Evolutionary conservation across 805 yeast species (phyloP).

Genomic region (Metschnikowia kunwiensis): DNA sequence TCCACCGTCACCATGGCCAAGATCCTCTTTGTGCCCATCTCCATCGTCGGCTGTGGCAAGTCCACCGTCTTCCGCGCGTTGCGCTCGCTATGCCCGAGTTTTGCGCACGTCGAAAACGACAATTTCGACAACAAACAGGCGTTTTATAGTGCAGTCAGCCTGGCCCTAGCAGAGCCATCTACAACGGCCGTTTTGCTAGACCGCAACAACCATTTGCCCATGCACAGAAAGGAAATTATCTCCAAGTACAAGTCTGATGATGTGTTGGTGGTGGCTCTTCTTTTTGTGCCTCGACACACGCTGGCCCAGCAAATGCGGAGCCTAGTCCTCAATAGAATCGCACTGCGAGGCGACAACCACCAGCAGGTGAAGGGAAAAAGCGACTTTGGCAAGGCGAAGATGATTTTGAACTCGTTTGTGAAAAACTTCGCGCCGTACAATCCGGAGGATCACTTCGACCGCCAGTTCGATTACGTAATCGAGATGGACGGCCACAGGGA

Average conservation of each 20-base stretch:
- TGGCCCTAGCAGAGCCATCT: slow-evolving; percentile 22
- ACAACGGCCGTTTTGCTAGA: slow-evolving; percentile 64
- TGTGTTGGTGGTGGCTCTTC: slow-evolving; percentile 61
- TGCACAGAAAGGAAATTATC: slow-evolving; percentile 69
- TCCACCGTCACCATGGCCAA: slow-evolving; percentile 26
- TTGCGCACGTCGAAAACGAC: slow-evolving; percentile 85
- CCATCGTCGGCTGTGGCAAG: slow-evolving; percentile 94
- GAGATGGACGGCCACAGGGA: slow-evolving; percentile 43
- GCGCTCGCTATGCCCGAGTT: slow-evolving; percentile 45
- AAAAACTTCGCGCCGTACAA: slow-evolving; percentile 63
- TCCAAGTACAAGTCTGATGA: slow-evolving; percentile 42
- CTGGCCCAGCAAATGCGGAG: slow-evolving; percentile 40
- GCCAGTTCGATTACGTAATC: slow-evolving; percentile 61
- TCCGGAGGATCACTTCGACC: slow-evolving; percentile 52
- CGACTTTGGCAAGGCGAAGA: slow-evolving; percentile 48
- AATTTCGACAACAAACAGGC: slow-evolving; percentile 49
- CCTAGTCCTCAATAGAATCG: slow-evolving; percentile 58
- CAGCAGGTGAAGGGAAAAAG: slow-evolving; percentile 65
- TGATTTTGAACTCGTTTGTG: slow-evolving; percentile 73
- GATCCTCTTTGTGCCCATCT: slow-evolving; percentile 73
- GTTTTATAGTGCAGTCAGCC: slow-evolving; percentile 47
- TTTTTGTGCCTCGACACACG: slow-evolving; percentile 48
- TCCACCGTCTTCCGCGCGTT: slow-evolving; percentile 75
- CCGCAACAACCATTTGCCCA: slow-evolving; percentile 71
- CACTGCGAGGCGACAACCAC: slow-evolving; percentile 79